Evolutionary conservation across 495 filamentous ascomycete species (phyloP), one percentile per base, ranked within the genome.

Genomic region (Penicillium tannophilum): DNA sequence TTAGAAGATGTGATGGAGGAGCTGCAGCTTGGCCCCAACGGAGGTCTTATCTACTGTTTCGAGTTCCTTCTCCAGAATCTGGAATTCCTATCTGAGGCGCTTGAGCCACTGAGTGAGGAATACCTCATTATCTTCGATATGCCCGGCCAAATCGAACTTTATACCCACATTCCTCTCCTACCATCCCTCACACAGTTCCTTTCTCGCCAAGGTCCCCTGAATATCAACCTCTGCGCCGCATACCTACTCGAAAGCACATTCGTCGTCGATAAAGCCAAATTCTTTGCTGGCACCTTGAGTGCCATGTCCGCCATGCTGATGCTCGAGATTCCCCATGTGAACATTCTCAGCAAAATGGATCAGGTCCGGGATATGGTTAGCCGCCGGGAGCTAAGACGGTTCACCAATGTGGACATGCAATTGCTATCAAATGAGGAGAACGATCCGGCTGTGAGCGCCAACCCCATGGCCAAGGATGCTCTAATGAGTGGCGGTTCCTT

Each of bases 1-100:
- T 85, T 98, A 47, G 90, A 96, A 67, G 94, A 98, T 86, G 94
- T 96, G 26, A 98, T 98, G 94, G 94, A 97, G 56, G 94, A 98
- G 76, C 84, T 97, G 82, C 83, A 85, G 44, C 82, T 97, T 6
- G 94, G 94, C 5, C 94, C 94, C 26, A 98, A 98, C 67, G 94
- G 94, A 39, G 94, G 93, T 8, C 81, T 98, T 28, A 96, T 98
- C 67, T 97, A 94, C 82, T 98, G 94, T 76, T 97, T 98, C 78
- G 94, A 98, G 72, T 87, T 78, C 55, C 84, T 98, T 14, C 87
- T 97, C 64, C 90, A 98, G 72, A 97, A 98, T 69, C 86, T 98
- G 59, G 93, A 97, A 70, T 98, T 96, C 79, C 79, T 98, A 36
- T 91, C 90, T 43, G 90, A 96, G 50, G 82, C 86, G 1, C 86